Percentiles rank a stretch among this genome's conserved stretches.
Evolutionary conservation across 805 yeast genomes (phyloP).

Genomic region (Candida xiaguanensis): DNA sequence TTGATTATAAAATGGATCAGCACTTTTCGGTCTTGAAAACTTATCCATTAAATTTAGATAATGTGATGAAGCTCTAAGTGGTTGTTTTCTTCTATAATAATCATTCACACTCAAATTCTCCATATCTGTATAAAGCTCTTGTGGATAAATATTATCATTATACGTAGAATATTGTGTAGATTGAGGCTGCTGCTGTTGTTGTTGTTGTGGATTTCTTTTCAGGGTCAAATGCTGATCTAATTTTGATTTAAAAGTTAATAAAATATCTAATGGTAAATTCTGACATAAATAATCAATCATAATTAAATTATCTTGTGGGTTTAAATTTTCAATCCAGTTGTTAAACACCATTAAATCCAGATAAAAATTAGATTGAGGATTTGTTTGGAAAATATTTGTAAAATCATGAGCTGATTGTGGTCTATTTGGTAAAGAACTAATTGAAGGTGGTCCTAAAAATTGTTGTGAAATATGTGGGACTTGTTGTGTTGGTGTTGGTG

Average conservation of each 20-base stretch:
- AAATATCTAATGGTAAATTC: conserved; percentile 48
- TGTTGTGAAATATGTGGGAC: conserved; percentile 1
- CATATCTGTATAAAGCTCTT: conserved; percentile 16
- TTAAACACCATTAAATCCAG: conserved; percentile 49
- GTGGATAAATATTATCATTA: conserved; percentile 5
- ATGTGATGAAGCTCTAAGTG: conserved; percentile 2
- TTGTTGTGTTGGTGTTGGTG: conserved; percentile 6
- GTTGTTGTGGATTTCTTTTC: conserved; percentile 7
- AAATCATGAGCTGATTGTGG: conserved; percentile 44
- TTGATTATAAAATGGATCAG: conserved; percentile 37
- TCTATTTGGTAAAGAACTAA: conserved; percentile 28
- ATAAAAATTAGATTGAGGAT: conserved; percentile 31
- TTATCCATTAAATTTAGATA: conserved; percentile 11
- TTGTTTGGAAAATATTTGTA: conserved; percentile 18
- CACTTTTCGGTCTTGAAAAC: conserved; percentile 41
- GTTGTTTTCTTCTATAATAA: conserved; percentile 2
- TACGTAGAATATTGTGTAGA: not conserved
- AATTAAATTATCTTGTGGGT: conserved; percentile 48
- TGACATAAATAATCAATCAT: conserved; percentile 53
- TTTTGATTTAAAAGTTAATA: conserved; percentile 46
- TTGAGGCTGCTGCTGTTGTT: conserved; percentile 1
- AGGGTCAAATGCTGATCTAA: conserved; percentile 35
- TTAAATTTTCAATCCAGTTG: conserved; percentile 49
- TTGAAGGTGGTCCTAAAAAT: conserved; percentile 22
- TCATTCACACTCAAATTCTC: conserved; percentile 11